Conservation (phyloP, 257 asterid genomes). For the Nicotiana sylvestris region DNA sequence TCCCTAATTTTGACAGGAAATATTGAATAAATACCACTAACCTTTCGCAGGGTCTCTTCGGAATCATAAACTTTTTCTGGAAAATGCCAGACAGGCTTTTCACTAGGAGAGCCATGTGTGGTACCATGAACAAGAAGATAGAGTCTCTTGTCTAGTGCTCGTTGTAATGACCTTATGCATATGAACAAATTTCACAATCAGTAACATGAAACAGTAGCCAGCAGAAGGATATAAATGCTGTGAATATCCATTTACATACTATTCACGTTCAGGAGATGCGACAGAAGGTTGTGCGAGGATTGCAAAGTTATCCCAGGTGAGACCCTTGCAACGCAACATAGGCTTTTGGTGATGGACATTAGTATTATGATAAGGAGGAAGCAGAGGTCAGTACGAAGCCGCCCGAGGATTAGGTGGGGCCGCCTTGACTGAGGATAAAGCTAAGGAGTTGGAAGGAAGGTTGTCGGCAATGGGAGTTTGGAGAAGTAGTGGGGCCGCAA, state of each 20-base stretch:
- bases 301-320: no score
- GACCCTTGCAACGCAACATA: no score
- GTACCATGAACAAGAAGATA: constrained; percentile 75
- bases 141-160: constrained; percentile 90
- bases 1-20: not conserved
- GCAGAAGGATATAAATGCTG: not conserved
- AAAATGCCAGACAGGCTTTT: constrained; percentile 77
- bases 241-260: not conserved
- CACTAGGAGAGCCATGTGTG: constrained; percentile 43
- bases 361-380: no score
- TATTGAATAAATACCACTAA: constrained; percentile 15
- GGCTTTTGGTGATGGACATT: no score
- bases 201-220: not conserved
- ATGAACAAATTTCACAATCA: constrained; percentile 17
- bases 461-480: no score
- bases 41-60: constrained; percentile 77
- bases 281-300: no score
- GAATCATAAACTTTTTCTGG: constrained; percentile 81
- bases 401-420: no score
- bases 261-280: not conserved
- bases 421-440: no score
- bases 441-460: no score
- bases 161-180: constrained; percentile 62
- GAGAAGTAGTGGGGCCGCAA: no score
- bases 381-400: no score